phyloP scores from a whole-genome alignment of 192 early-diverging fungal species.

The Coemansia sp. region DNA sequence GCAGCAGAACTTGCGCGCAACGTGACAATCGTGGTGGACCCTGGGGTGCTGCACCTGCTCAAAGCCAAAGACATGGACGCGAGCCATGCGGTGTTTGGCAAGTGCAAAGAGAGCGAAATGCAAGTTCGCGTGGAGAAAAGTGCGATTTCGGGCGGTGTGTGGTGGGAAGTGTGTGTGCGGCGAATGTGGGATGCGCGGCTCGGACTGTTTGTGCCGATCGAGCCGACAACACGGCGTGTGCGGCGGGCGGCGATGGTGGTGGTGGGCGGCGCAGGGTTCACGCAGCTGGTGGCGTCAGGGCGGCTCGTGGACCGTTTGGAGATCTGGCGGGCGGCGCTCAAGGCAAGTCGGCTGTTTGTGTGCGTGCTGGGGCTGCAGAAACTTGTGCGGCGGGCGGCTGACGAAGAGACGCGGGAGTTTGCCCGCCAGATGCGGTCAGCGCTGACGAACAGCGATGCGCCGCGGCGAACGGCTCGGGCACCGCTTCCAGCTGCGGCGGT shows the following conservation, averaged over 20 bases:
- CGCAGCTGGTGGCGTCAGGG: constrained; percentile 4
- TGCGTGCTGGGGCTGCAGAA: constrained; percentile 39
- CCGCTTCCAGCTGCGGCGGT: background rate
- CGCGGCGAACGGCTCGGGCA: background rate
- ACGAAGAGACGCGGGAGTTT: constrained; percentile 34
- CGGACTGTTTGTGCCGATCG: constrained; percentile 27
- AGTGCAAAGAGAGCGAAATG: background rate
- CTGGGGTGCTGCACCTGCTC: constrained; percentile 9
- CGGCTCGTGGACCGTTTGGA: constrained; percentile 16
- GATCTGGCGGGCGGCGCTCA: constrained; percentile 38
- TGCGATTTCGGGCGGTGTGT: constrained; percentile 6
- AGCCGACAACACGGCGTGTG: background rate
- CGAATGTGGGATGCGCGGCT: constrained; percentile 28
- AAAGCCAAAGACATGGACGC: background rate
- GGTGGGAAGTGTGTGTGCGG: constrained; percentile 33
- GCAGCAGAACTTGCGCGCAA: constrained; percentile 14
- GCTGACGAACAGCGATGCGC: constrained; percentile 7
- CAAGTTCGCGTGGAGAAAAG: background rate
- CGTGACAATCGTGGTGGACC: constrained; percentile 30
- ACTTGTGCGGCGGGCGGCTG: constrained; percentile 8
- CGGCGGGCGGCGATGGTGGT: constrained; percentile 29
- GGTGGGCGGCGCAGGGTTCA: constrained; percentile 12
- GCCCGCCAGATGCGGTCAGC: constrained; percentile 36
- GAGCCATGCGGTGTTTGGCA: constrained; percentile 9
- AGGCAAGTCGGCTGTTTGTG: constrained; percentile 20